Conservation (phyloP, 768 basidiomycete species). For the Pilatotrama ljubarskyi region DNA sequence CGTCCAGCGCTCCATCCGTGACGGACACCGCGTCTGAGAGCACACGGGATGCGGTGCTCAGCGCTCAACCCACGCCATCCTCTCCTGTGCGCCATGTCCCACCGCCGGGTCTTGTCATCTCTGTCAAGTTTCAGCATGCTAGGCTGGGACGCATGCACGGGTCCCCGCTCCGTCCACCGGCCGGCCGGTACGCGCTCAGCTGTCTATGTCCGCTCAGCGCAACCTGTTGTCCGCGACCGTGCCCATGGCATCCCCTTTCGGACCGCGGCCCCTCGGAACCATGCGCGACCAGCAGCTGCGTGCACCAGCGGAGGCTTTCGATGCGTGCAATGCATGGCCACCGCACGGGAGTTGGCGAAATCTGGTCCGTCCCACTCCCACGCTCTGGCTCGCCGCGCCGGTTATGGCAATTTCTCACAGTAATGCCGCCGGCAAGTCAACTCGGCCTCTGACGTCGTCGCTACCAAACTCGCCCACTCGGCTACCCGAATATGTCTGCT, state of each 20-base stretch:
- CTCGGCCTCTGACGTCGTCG: slow-evolving; percentile 5
- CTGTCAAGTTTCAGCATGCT: slow-evolving; percentile 4
- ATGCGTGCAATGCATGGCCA: not conserved
- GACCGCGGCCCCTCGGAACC: slow-evolving; percentile 5
- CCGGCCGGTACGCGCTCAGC: not conserved
- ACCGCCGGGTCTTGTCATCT: not conserved
- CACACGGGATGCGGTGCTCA: not conserved
- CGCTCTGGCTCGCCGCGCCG: not conserved
- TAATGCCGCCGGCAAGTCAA: slow-evolving; percentile 9
- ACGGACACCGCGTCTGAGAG: not conserved
- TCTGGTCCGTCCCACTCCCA: not conserved
- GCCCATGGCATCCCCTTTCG: not conserved
- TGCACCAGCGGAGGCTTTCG: slow-evolving; percentile 2
- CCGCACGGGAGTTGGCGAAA: not conserved
- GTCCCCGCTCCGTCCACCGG: not conserved
- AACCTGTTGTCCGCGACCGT: not conserved
- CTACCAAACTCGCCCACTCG: not conserved
- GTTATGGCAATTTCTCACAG: not conserved
- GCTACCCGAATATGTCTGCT: not conserved
- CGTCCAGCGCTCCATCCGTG: not conserved
- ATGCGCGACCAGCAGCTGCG: not conserved
- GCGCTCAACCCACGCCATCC: not conserved
- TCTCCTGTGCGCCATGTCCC: not conserved
- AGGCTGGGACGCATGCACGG: not conserved
- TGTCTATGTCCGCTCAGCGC: not conserved